Percentiles rank a stretch among this genome's conserved stretches.
phyloP scores from a whole-genome alignment of 1,284 basidiomycete genomes.

The Ustilago bromivora region DNA sequence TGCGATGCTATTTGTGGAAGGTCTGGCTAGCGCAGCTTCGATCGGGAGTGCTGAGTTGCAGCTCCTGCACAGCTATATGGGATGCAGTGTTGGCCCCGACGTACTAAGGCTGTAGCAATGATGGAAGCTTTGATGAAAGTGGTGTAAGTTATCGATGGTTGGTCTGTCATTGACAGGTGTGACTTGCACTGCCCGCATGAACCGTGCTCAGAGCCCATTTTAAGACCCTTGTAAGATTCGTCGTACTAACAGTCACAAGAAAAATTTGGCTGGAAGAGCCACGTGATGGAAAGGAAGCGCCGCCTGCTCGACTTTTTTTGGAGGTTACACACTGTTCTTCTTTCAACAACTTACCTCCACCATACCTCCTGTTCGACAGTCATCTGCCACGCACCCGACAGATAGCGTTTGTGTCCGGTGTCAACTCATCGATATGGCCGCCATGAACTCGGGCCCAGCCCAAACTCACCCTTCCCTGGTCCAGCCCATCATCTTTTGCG shows the following conservation, averaged over 20 bases:
- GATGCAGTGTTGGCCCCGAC: not conserved
- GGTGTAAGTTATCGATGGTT: not conserved
- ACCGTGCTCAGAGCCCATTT: constrained; percentile 14
- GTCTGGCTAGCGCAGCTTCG: not conserved
- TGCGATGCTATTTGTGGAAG: not conserved
- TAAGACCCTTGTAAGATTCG: constrained; percentile 25
- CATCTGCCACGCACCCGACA: not conserved
- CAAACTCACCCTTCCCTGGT: constrained; percentile 48
- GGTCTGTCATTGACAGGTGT: not conserved
- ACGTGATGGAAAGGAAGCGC: constrained; percentile 17
- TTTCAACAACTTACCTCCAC: constrained; percentile 5
- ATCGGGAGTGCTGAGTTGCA: not conserved
- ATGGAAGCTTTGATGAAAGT: not conserved
- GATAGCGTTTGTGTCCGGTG: not conserved
- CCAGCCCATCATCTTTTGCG: constrained; percentile 67
- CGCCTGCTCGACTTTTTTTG: constrained; percentile 7
- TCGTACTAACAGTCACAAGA: not conserved
- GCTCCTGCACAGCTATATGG: not conserved
- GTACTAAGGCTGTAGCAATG: not conserved
- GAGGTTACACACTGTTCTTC: not conserved
- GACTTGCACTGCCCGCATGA: constrained; percentile 2
- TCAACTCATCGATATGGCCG: constrained; percentile 13
- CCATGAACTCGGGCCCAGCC: constrained; percentile 18
- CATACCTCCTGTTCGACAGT: not conserved
- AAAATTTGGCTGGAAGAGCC: constrained; percentile 9